Percentiles rank a stretch among this genome's conserved stretches.
Evolutionary conservation across 73 alveolate species (phyloP).

Genomic region (Blepharisma stoltei): DNA sequence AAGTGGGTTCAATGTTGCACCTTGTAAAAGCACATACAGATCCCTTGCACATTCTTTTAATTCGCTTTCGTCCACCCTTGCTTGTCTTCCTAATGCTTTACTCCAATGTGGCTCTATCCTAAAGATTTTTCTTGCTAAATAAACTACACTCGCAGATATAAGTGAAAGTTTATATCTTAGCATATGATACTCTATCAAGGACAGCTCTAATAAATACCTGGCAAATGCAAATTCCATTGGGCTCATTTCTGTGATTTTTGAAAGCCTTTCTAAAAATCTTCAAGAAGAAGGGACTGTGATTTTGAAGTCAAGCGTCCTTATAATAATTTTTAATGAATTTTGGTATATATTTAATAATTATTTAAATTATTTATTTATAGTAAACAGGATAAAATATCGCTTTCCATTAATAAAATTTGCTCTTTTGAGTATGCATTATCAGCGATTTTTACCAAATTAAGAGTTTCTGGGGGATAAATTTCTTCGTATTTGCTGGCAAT

Average conservation of each 20-base stretch:
- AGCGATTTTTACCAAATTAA: conserved; percentile 51
- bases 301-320: conserved; percentile 54
- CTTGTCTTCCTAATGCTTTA: not conserved
- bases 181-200: not conserved
- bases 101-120: not conserved
- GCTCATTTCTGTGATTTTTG: conserved; percentile 5
- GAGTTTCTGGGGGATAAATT: conserved; percentile 60
- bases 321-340: too few species aligned
- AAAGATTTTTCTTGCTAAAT: not conserved
- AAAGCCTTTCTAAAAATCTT: not conserved
- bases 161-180: not conserved
- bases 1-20: not conserved
- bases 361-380: too few species aligned
- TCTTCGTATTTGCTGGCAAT: conserved; percentile 86
- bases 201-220: conserved; percentile 32
- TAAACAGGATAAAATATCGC: conserved; percentile 69
- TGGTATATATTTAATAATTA: too few species aligned
- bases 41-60: conserved; percentile 2
- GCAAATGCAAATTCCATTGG: conserved; percentile 34
- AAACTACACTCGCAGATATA: not conserved
- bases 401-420: conserved; percentile 79
- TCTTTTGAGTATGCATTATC: conserved; percentile 84
- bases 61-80: not conserved
- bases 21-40: not conserved
- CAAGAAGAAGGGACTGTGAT: conserved; percentile 18